These are phyloP conservation scores for Coemansia sp. DNA, from an alignment of 371 early-diverging fungal species.

Conservation along the genomic window DNA sequence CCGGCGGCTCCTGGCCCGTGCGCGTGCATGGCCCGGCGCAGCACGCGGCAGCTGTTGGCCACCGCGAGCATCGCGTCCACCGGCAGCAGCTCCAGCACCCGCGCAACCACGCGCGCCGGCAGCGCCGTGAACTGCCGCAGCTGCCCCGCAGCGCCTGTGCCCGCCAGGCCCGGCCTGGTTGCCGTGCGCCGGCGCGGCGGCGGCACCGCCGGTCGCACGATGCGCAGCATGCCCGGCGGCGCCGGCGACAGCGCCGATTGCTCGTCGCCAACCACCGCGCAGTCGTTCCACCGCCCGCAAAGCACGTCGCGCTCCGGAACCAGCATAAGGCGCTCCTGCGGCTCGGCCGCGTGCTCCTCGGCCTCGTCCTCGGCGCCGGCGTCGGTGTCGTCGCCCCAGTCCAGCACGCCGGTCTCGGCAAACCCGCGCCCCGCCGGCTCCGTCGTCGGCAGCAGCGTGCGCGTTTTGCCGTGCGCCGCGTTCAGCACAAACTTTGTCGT, in stretches of 20 bases:
- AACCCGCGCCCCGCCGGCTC: slow-evolving; percentile 10
- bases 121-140: slow-evolving; percentile 11
- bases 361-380: not conserved
- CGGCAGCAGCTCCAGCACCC: slow-evolving; percentile 22
- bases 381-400: slow-evolving; percentile 13
- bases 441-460: slow-evolving; percentile 39
- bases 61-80: slow-evolving; percentile 22
- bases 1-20: slow-evolving; percentile 11
- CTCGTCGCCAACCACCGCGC: not conserved
- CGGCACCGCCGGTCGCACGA: not conserved
- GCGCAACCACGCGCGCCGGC: slow-evolving; percentile 22
- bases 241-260: slow-evolving; percentile 1
- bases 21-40: slow-evolving; percentile 34
- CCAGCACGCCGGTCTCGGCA: slow-evolving; percentile 14
- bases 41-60: slow-evolving; percentile 34
- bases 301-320: slow-evolving; percentile 39
- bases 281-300: slow-evolving; percentile 21
- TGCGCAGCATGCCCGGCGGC: slow-evolving; percentile 31
- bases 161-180: not conserved
- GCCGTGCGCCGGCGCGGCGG: slow-evolving; percentile 19
- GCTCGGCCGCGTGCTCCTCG: not conserved
- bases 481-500: slow-evolving; percentile 44
- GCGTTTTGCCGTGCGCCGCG: slow-evolving; percentile 45
- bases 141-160: not conserved
- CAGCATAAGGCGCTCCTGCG: not conserved